Evolutionary conservation across 2,329 filamentous ascomycete species (phyloP).

Genomic region (Talaromyces sp.): DNA sequence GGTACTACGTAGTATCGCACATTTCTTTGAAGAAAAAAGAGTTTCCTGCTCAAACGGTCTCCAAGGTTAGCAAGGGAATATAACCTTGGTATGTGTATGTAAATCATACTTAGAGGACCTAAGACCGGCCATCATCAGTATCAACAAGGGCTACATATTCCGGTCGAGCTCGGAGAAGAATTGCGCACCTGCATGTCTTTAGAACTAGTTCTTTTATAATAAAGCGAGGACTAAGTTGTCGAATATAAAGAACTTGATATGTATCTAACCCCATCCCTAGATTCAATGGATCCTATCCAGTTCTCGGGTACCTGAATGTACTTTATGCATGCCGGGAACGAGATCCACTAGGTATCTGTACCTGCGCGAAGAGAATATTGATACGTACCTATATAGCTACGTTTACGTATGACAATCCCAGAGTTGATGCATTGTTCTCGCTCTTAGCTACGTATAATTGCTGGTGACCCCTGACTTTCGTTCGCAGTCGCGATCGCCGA

Average conservation of each 20-base stretch:
- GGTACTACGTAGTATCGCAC: background rate
- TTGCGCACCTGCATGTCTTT: background rate
- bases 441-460: background rate
- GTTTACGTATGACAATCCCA: background rate
- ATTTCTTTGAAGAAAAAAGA: background rate
- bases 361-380: background rate
- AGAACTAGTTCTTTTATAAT: background rate
- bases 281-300: background rate
- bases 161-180: background rate
- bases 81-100: background rate
- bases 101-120: background rate
- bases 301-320: background rate
- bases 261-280: background rate
- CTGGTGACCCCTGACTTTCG: background rate
- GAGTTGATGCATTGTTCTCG: background rate
- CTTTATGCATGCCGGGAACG: background rate
- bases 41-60: background rate
- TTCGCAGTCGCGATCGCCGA: background rate
- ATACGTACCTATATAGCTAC: background rate
- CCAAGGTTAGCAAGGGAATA: background rate
- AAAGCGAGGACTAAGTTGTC: background rate
- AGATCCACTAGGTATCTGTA: background rate
- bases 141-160: background rate
- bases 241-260: background rate
- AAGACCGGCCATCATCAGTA: background rate